Base-by-base conservation (phyloP, 202 grass and related monocot genomes). In the Bolboschoenoplectus hybrid region DNA sequence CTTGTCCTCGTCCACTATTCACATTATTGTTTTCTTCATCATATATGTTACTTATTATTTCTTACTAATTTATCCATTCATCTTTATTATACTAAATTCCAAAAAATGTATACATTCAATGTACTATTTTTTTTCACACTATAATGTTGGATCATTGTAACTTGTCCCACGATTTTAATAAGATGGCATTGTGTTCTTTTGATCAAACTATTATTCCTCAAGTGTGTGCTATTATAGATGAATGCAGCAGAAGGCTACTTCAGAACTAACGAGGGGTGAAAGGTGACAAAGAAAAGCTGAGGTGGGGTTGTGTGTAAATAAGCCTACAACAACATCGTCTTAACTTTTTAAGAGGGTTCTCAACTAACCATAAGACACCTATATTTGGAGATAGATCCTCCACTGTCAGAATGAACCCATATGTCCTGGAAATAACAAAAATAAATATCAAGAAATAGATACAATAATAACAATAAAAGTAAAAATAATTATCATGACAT, bases 341-440 rank as follows among this genome's bases (percentile, higher is more conserved):
- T 26, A 43, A 35, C 35, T 40, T 61, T 40, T 83, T 35, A 72
- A 39, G 73, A 74, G 3, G 47, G 65, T 43, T 84, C 38, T 74
- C 69, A 63, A 85, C 88, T 94, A 65, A 99, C 97, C 97, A 99
- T 81, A 99, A 91, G 64, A 97, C 88, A 84, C 93, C 97, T 63
- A 97, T 93, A 92, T 97, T 97, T 85, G 92, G 93, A 43, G 97
- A 93, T 67, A 97, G 86, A 91, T 94, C 97, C 71, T 89, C 86
- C 56, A 99, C 92, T 14, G 89, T 91, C 81, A 99, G 89, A 86
- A 97, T 89, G 93, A 99, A 99, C 73, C 97, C 97, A 87, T 91
- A 96, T 7, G 93, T 98, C 87, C 97, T 98, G 87, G 32, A 94
- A 82, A 87, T 12, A 81, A 50, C 32, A 85, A 62, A 83, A 60